Base-by-base conservation (phyloP, 1,284 basidiomycete genomes). In the Pascua guehoae region DNA sequence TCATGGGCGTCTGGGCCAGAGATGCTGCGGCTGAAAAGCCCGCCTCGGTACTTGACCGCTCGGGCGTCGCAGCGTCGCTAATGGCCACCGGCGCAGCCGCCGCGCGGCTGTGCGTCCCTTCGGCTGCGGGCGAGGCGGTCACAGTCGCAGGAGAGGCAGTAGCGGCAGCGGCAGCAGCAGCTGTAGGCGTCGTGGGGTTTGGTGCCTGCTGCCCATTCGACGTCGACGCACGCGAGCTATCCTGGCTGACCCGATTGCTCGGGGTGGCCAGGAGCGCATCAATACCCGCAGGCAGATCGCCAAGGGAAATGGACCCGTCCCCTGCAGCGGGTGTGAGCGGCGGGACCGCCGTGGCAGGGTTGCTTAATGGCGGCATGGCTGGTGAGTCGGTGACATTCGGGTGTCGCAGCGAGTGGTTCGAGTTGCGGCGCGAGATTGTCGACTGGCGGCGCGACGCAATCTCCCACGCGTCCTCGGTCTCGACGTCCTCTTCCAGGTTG, bases 401-500 rank as follows among this genome's bases (percentile, higher is more conserved):
- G 8, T 69, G 45, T 10, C 66, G 59, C 42, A 71, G 55, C 5
- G 73, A 74, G 55, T 72, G 69, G 47, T 66, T 68, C 17, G 72
- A 74, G 11, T 67, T 61, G 60, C 65, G 59, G 2, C 72, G 70
- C 4, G 71, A 73, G n/a, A 70, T 67, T 58, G 71, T 59, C 9
- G 71, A 73, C 39, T 67, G 68, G 41, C 75, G 60, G 51, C 76
- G 54, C 16, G 76, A 75, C 0, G 75, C 75, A n/a, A 72, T 64
- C 43, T 77, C 77, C 68, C 70, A 76, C 11, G 75, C 76, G 50
- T 78, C 78, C 53, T 85, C 84, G 0, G 90, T 81, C 74, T 98
- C 94, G 41, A 98, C 93, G 71, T 98, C 95, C 58, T 94, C 93
- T 53, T 98, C 93, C 12, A 98, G 83, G 72, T 98, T 90, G 12